Evolutionary conservation across 768 basidiomycete species (phyloP), one percentile per base, ranked within the genome.

Genomic region (Cystobasidium onofrii): DNA sequence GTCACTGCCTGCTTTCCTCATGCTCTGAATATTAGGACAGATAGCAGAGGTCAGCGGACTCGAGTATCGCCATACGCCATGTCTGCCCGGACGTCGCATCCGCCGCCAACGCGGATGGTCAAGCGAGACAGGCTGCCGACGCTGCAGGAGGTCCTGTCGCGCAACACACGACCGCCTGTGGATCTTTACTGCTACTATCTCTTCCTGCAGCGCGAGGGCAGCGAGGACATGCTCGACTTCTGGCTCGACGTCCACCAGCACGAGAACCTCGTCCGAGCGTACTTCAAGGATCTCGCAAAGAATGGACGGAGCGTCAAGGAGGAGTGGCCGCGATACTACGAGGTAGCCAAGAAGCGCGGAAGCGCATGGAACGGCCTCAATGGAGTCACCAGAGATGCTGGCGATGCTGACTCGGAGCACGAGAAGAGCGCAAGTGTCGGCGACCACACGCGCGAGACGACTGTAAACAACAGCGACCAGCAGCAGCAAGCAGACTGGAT

Each of bases 161-260:
- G 95, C 78, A 86, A 89, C 80, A 96, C 95, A 39, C 84, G 90
- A 75, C 92, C 96, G 0, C 96, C 96, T 23, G 92, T 99, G 36
- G 96, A 99, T 84, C 85, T 99, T 67, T 99, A 96, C 85, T 78
- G 76, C 69, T 76, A 31, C 76, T 96, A 95, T 82, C 86, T 97
- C 74, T 98, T 97, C 81, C 84, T 99, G 41, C 95, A 98, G 80
- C 87, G 92, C 41, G 95, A 99, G 82, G 91, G 92, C 29, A 88
- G 91, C 69, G 95, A 98, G 80, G 96, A 99, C 81, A 90, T 93
- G 62, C 83, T 99, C 55, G 96, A 99, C 81, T 98, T 98, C 79
- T 98, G 95, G 94, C 86, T 99, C 33, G 96, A 99, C 81, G 96
- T 98, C 6, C 93, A 96, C 78, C 96, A 98, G 82, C 96, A 99